Base-by-base conservation (phyloP, 1,284 basidiomycete genomes). In the Ustilago vetiveriae region DNA sequence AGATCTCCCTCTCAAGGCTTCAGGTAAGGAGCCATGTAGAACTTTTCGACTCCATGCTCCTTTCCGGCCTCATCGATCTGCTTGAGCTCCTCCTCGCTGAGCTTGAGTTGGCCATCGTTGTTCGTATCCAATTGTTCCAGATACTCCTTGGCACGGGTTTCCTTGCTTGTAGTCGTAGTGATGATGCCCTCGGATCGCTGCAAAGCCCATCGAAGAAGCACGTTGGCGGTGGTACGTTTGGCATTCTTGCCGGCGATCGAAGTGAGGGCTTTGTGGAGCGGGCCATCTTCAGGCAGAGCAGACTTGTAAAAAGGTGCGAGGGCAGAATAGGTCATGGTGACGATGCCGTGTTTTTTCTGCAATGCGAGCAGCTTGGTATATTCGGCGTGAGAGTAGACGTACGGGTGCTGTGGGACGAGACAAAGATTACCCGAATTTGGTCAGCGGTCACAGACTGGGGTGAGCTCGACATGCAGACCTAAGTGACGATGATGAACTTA, bases 181-280 rank as follows among this genome's bases (percentile, higher is more conserved):
- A 75, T 71, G 51, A 75, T 73, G 4, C 72, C 72, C 21, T 64
- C 58, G 24, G 70, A 62, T 6, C 60, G 38, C 50, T 75, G 72
- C 17, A 59, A 40, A 13, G 71, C 72, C 72, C 72, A 75, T 10
- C 63, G 51, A 16, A 68, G 60, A 9, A 75, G 51, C 1, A 75
- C 72, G 32, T 38, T 42, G 6, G 70, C 60, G 17, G 51, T 36
- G 39, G 69, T 65, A 19, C 70, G 51, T 23, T 58, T 59, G 14
- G 41, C 32, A 29, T 70, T 70, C 50, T 60, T 56, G 7, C 21
- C 45, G 6, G 70, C 71, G 24, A 75, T 62, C 24, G 44, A 32
- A 7, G 53, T 64, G 11, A 75, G 48, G 3, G 62, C 68, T 41
- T 60, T 62, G 58, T 57, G 23, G 22, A 75, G 40, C 9, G 65